Evolutionary conservation across 2,329 filamentous ascomycete species (phyloP).

Genomic region (Nothophaeocryptopus gaeumannii): DNA sequence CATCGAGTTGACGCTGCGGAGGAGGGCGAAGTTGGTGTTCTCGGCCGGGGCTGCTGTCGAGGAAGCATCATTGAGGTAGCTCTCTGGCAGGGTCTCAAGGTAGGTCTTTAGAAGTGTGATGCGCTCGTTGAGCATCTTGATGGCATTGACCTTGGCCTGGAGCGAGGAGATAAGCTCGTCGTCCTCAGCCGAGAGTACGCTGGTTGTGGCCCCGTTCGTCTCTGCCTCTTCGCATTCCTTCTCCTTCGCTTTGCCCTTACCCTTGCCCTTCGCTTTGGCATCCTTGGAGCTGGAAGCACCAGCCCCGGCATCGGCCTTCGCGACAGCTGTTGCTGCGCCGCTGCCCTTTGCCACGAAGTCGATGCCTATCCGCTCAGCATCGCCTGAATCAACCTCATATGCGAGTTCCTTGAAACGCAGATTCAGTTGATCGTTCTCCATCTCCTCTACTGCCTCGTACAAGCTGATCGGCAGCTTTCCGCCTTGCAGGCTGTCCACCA

Average conservation of each 20-base stretch:
- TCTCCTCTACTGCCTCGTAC: conserved; percentile 77
- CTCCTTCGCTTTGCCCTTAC: conserved; percentile 39
- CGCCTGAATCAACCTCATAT: conserved; percentile 87
- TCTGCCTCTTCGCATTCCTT: conserved; percentile 44
- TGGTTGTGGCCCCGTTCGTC: conserved; percentile 34
- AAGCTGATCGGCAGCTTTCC: conserved; percentile 86
- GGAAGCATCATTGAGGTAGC: conserved; percentile 55
- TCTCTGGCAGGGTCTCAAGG: conserved; percentile 67
- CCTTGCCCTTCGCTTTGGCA: conserved; percentile 40
- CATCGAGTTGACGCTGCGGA: conserved; percentile 84
- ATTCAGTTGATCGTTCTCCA: conserved; percentile 60
- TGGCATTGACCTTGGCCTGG: conserved; percentile 84
- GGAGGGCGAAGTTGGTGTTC: conserved; percentile 62
- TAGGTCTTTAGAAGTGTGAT: conserved; percentile 62
- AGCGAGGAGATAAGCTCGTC: conserved; percentile 67
- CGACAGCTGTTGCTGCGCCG: conserved; percentile 69
- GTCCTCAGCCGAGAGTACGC: conserved; percentile 57
- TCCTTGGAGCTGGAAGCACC: conserved; percentile 27
- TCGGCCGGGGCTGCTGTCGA: conserved; percentile 36
- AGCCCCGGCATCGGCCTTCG: conserved; percentile 21
- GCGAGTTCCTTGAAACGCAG: conserved; percentile 79
- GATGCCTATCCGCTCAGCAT: conserved; percentile 97
- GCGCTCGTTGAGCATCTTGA: conserved; percentile 79
- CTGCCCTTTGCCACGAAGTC: conserved; percentile 86
- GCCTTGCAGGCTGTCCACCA: conserved; percentile 56